phyloP scores from a whole-genome alignment of 495 filamentous ascomycete genomes.

The Hyaloscypha bicolor region DNA sequence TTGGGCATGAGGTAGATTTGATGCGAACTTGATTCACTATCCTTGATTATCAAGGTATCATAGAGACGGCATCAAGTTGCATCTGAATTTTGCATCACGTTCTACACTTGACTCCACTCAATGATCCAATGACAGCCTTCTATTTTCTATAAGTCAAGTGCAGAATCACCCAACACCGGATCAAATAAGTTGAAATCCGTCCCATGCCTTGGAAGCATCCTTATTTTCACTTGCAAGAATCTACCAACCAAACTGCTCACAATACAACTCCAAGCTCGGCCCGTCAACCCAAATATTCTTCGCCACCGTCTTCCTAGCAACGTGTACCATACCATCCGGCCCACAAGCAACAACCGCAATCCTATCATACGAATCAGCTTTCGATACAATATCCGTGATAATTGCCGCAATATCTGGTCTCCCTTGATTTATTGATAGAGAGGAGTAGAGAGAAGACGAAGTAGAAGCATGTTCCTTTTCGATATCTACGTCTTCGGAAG shows the following conservation, averaged over 20 bases:
- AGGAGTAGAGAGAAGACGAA: neutral
- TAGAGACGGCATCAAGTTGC: too few relatives aligned
- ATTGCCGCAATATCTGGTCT: constrained; percentile 45
- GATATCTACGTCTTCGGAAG: constrained; percentile 29
- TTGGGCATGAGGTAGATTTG: too few relatives aligned
- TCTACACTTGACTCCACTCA: too few relatives aligned
- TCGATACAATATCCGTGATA: constrained; percentile 44
- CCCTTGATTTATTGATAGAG: constrained; percentile 27
- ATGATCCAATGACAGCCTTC: too few relatives aligned
- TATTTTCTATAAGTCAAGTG: too few relatives aligned
- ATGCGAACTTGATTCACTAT: too few relatives aligned
- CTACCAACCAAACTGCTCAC: constrained; percentile 58
- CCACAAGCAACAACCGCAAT: constrained; percentile 56
- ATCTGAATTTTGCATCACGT: too few relatives aligned
- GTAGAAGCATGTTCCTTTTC: constrained; percentile 21
- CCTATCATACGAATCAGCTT: constrained; percentile 41
- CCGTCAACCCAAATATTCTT: constrained; percentile 48
- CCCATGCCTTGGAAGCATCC: too few relatives aligned
- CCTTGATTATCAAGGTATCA: too few relatives aligned
- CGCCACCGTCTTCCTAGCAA: constrained; percentile 53
- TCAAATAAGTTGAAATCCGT: too few relatives aligned
- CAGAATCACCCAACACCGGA: too few relatives aligned
- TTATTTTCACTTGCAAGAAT: too few relatives aligned
- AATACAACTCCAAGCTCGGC: constrained; percentile 54
- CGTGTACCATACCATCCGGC: constrained; percentile 48